Conservation (phyloP, 495 filamentous ascomycete species). For the Podospora appendiculata region DNA sequence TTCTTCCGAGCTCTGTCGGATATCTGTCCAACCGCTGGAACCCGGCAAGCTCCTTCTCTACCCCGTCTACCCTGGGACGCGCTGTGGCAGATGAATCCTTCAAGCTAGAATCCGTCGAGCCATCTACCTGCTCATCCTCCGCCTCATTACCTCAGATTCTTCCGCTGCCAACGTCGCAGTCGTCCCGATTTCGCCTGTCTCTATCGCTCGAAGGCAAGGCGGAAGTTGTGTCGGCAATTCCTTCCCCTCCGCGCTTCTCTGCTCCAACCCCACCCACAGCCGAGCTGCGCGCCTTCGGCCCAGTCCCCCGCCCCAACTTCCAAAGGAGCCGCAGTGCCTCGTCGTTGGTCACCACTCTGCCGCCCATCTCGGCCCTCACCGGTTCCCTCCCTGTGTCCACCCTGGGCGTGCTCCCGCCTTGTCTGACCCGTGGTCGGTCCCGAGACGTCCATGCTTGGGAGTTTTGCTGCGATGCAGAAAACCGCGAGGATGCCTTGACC, state of each 20-base stretch:
- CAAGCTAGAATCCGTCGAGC: conserved; percentile 25
- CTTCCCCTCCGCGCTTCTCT: conserved; percentile 58
- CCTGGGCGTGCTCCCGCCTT: conserved; percentile 37
- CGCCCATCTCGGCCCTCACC: conserved; percentile 47
- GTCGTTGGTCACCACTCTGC: conserved; percentile 38
- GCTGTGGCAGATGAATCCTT: conserved; percentile 26
- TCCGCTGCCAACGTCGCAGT: conserved; percentile 23
- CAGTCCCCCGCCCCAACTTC: conserved; percentile 45
- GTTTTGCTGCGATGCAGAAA: conserved; percentile 67
- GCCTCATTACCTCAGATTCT: conserved; percentile 14
- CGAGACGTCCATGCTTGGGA: conserved; percentile 81
- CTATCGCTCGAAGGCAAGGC: conserved; percentile 78
- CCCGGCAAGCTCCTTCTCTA: conserved; percentile 25
- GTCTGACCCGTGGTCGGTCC: conserved; percentile 57
- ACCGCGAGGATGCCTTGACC: conserved; percentile 57
- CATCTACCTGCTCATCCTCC: conserved; percentile 26
- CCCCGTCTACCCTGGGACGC: conserved; percentile 22
- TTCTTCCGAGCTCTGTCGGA: conserved; percentile 24
- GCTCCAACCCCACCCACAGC: conserved; percentile 17
- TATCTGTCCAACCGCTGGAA: conserved; percentile 35
- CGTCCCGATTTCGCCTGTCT: conserved; percentile 55
- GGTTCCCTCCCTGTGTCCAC: conserved; percentile 44
- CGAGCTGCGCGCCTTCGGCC: conserved; percentile 38
- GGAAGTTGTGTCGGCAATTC: conserved; percentile 60
- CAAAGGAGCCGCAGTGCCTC: conserved; percentile 47